Evolutionary conservation across 805 yeast species (phyloP).

Genomic region (Tetrapisispora phaffii): DNA sequence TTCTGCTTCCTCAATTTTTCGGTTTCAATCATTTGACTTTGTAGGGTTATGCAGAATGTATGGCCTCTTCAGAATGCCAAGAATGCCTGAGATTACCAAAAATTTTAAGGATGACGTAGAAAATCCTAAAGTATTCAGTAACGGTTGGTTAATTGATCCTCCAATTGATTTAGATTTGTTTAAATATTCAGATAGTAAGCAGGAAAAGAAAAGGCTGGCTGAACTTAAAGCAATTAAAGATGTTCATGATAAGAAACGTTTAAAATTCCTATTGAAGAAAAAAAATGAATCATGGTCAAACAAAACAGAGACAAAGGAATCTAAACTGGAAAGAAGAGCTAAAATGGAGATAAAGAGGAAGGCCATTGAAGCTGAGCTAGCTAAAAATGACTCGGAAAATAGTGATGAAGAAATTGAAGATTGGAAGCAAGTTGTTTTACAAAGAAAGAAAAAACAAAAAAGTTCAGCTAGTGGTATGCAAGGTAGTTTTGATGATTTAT

Average conservation of each 20-base stretch:
- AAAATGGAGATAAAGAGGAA: conserved; percentile 47
- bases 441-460: conserved; percentile 49
- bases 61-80: conserved; percentile 76
- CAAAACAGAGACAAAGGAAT: conserved; percentile 54
- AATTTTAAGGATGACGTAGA: conserved; percentile 44
- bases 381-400: conserved; percentile 34
- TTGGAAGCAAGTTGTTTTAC: conserved; percentile 78
- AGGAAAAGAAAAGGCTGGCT: conserved; percentile 49
- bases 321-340: conserved; percentile 51
- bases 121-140: conserved; percentile 19
- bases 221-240: conserved; percentile 41
- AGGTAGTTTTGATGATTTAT: conserved; percentile 56
- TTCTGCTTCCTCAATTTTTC: conserved; percentile 76
- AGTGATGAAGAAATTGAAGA: conserved; percentile 45
- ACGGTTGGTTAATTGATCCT: conserved; percentile 63
- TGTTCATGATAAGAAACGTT: conserved; percentile 29
- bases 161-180: conserved; percentile 59
- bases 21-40: conserved; percentile 62
- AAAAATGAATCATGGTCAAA: conserved; percentile 74
- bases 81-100: conserved; percentile 80
- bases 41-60: conserved; percentile 62
- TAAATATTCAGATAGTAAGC: conserved; percentile 50
- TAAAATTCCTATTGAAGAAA: conserved; percentile 36
- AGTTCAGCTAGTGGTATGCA: conserved; percentile 31
- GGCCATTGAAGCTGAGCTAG: conserved; percentile 45